Evolutionary conservation across 1,139 yeast genomes (phyloP).

Genomic region (Suhomyces anneliseae): DNA sequence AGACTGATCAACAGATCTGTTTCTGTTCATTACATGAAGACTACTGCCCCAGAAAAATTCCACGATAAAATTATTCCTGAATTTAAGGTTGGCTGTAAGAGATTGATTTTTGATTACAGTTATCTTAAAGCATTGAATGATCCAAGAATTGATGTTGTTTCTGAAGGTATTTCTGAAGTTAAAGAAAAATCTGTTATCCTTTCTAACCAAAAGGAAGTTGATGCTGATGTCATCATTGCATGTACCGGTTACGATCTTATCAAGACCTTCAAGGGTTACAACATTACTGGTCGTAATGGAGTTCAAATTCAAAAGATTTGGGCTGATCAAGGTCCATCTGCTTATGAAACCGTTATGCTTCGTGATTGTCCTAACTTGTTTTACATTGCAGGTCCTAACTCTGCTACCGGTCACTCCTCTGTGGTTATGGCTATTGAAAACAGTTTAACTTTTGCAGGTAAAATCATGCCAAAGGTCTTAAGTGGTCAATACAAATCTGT

Average conservation of each 20-base stretch:
- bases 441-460: constrained; percentile 27
- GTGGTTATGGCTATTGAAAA: constrained; percentile 46
- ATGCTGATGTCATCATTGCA: constrained; percentile 45
- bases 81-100: constrained; percentile 45
- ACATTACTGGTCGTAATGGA: constrained; percentile 31
- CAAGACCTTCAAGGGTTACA: constrained; percentile 21
- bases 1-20: constrained; percentile 25
- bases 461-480: constrained; percentile 29
- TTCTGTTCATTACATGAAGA: constrained; percentile 31
- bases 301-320: constrained; percentile 23
- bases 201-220: constrained; percentile 29
- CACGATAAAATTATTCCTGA: constrained; percentile 37
- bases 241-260: constrained; percentile 42
- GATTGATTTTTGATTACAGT: constrained; percentile 40
- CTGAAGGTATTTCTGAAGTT: constrained; percentile 27
- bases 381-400: constrained; percentile 42
- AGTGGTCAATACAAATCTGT: constrained; percentile 32
- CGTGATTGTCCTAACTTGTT: constrained; percentile 42
- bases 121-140: constrained; percentile 38
- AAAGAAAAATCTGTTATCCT: constrained; percentile 32
- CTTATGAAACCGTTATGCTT: constrained; percentile 37
- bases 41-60: constrained; percentile 33
- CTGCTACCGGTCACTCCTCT: constrained; percentile 47
- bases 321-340: constrained; percentile 33
- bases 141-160: constrained; percentile 29